A percentile compares a stretch with the other conserved stretches of the same genome.
phyloP scores from a whole-genome alignment of 2,329 filamentous ascomycete species.

The Fusarium subtropicale region DNA sequence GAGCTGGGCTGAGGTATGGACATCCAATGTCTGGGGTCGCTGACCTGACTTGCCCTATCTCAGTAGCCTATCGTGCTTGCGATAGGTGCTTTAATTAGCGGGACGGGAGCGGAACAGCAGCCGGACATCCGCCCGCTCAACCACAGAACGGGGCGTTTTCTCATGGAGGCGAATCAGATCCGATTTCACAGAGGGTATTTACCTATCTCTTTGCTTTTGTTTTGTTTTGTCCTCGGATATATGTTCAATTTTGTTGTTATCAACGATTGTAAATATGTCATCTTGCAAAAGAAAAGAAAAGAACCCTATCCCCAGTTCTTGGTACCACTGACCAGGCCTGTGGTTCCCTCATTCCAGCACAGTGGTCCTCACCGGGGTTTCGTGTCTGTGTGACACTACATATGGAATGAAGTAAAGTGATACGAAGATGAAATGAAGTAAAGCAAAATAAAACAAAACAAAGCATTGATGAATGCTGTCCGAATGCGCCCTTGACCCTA shows the following conservation, averaged over 20 bases:
- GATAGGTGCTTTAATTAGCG: slow-evolving; percentile 23
- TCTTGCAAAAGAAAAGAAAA: neutral
- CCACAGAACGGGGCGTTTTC: slow-evolving; percentile 7
- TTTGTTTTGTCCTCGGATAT: neutral
- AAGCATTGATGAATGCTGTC: slow-evolving; percentile 40
- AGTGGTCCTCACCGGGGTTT: slow-evolving; percentile 34
- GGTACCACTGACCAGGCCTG: slow-evolving; percentile 33
- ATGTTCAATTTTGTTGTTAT: slow-evolving; percentile 18
- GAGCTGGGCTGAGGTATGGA: slow-evolving; percentile 7
- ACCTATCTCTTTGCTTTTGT: neutral
- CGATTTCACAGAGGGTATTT: slow-evolving; percentile 3
- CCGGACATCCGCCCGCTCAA: slow-evolving; percentile 27
- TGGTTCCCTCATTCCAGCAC: slow-evolving; percentile 32
- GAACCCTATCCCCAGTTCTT: slow-evolving; percentile 14
- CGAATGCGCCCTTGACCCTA: slow-evolving; percentile 30
- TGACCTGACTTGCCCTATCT: neutral
- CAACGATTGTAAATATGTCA: slow-evolving; percentile 27
- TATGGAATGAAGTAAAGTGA: slow-evolving; percentile 10
- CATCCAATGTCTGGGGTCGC: slow-evolving; percentile 10
- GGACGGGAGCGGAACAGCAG: slow-evolving; percentile 13
- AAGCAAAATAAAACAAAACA: slow-evolving; percentile 26
- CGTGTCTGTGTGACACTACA: slow-evolving; percentile 38
- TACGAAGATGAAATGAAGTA: slow-evolving; percentile 9
- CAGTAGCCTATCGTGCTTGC: neutral
- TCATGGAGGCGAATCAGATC: neutral